Evolutionary conservation across 78 protist species (phyloP).

Genomic region (Polysphondylium violaceum): DNA sequence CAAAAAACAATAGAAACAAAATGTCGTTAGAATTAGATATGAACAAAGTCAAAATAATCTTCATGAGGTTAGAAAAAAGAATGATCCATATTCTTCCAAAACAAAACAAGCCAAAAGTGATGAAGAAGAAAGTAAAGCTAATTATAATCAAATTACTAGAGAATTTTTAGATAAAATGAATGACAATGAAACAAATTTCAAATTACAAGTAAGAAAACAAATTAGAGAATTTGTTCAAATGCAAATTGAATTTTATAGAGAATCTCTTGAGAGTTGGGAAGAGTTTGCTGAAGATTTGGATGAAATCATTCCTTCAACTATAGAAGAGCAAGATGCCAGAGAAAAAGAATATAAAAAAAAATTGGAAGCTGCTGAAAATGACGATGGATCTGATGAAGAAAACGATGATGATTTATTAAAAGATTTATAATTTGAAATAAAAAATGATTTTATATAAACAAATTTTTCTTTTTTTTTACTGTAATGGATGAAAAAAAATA

Average conservation of each 20-base stretch:
- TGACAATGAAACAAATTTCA: constrained; percentile 27
- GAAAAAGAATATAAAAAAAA: constrained; percentile 14
- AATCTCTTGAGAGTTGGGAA: constrained; percentile 61
- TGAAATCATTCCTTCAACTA: constrained; percentile 26
- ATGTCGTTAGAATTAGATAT: constrained; percentile 70
- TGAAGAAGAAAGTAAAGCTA: constrained; percentile 25
- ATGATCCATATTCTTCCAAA: constrained; percentile 54
- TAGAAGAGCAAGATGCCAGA: not conserved
- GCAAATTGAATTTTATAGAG: constrained; percentile 63
- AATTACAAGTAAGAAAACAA: constrained; percentile 33
- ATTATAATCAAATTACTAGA: not conserved
- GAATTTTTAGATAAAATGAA: constrained; percentile 53
- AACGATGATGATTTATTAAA: constrained; percentile 30
- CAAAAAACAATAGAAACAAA: constrained; percentile 53
- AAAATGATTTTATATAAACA: not conserved
- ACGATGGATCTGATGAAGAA: constrained; percentile 37
- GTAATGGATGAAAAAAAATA: not conserved
- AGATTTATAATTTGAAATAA: not conserved
- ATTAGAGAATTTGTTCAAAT: constrained; percentile 53
- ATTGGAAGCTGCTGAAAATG: constrained; percentile 13
- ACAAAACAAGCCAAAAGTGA: constrained; percentile 33
- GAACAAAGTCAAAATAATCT: constrained; percentile 42
- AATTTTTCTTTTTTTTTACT: not conserved
- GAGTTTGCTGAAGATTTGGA: constrained; percentile 56
- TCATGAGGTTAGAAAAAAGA: constrained; percentile 36